Base-by-base conservation (phyloP, 345 rosid species). In the Dimocarpus longan region DNA sequence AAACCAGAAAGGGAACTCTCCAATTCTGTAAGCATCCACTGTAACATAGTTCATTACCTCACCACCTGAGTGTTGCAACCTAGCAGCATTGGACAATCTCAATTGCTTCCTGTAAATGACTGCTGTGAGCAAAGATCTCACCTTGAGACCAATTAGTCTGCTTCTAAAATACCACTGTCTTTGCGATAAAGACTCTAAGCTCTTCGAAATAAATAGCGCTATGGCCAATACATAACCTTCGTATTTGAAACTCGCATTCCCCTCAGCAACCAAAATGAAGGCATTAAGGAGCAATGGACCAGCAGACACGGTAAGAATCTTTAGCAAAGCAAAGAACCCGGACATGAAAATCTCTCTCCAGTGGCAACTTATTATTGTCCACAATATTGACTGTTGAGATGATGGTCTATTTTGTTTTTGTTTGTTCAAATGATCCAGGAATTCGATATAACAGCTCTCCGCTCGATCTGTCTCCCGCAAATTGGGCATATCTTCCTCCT, bases 1-100 rank as follows among this genome's bases (percentile, higher is more conserved):
- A 82, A 92, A 88, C 99, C 98, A 95, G 82, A 88, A 95, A 1
- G 99, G 96, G 73, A 93, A 95, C 37, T 95, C 99, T 4, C 99
- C 99, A 21, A 95, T 90, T 70, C 99, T 86, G 66, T 92, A 95
- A 19, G 99, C 96, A 89, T 95, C 99, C 16, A 95, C 96, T 0
- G 96, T 88, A 7, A 95, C 97, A 77, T 93, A 95, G 81, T 95
- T 95, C 92, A 91, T 90, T 57, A 95, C 90, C 89, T 95, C 98
- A 4, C 99, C 90, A 0, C 97, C 91, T 3, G 99, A 92, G 85
- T 95, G 99, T 39, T 83, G 83, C 86, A 88, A 21, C 77, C 95
- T 90, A 44, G 96, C 88, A 21, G 93, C 82, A 78, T 91, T 95
- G 59, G 96, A 92, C 80, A 95, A 72, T 78, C 93, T 87, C 76